Conservation (phyloP, 371 early-diverging fungal species). For the Umbelopsis sp. region DNA sequence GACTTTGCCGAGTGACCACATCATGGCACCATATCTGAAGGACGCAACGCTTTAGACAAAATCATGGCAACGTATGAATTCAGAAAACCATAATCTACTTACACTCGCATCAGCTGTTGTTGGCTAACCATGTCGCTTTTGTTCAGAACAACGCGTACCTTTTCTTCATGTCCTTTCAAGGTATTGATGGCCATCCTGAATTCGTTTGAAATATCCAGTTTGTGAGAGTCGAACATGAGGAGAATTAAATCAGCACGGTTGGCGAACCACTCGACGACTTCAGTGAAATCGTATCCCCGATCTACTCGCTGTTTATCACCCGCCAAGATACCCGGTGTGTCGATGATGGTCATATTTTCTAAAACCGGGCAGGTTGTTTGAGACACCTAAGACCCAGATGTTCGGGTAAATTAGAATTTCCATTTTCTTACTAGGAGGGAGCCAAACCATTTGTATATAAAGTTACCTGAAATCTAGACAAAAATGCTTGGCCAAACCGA, state of each 20-base stretch:
- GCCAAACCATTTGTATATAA: too few relatives aligned
- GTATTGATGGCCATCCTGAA: slow-evolving; percentile 81
- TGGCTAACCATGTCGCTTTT: slow-evolving; percentile 86
- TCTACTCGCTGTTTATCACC: slow-evolving; percentile 83
- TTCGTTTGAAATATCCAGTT: slow-evolving; percentile 90
- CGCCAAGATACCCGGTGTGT: slow-evolving; percentile 88
- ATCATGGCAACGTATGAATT: neutral
- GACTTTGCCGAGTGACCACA: slow-evolving; percentile 94
- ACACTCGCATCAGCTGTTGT: slow-evolving; percentile 90
- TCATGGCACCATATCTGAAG: slow-evolving; percentile 81
- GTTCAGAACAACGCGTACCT: slow-evolving; percentile 83
- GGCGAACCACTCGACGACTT: slow-evolving; percentile 86
- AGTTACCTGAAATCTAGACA: slow-evolving; percentile 80
- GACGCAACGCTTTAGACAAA: neutral
- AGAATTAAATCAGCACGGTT: slow-evolving; percentile 83
- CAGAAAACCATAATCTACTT: slow-evolving; percentile 31
- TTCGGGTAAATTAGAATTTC: too few relatives aligned
- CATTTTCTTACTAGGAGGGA: too few relatives aligned
- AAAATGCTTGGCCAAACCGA: slow-evolving; percentile 79
- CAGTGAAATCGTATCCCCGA: slow-evolving; percentile 83
- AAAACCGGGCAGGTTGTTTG: slow-evolving; percentile 73
- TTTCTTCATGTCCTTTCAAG: slow-evolving; percentile 83
- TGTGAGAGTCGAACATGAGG: slow-evolving; percentile 86
- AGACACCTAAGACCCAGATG: slow-evolving; percentile 54
- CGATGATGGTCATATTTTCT: slow-evolving; percentile 83